Conservation (phyloP, 2,329 filamentous ascomycete genomes). For the Pestalotiopsis sp. region DNA sequence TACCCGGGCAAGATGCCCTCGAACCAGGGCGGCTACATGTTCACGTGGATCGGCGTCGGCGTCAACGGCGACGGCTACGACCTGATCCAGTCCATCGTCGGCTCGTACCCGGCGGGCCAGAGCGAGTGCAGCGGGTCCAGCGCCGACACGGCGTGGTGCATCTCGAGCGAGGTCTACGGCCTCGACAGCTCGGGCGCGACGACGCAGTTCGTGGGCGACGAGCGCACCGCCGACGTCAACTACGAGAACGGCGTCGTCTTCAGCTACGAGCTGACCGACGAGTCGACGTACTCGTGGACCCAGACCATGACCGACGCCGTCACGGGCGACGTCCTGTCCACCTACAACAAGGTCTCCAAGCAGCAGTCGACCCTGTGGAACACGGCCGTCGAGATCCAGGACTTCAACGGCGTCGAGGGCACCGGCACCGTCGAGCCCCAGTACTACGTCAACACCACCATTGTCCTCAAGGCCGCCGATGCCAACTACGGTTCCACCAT, state of each 20-base stretch:
- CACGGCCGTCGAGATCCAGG: constrained; percentile 6
- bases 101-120: constrained; percentile 4
- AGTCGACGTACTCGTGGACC: constrained; percentile 3
- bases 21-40: constrained; percentile 7
- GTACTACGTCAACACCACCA: constrained; percentile 10
- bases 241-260: constrained; percentile 10
- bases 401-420: constrained; percentile 3
- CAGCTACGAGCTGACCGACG: constrained; percentile 8
- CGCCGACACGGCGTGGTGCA: constrained; percentile 6
- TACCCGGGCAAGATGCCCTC: constrained; percentile 9
- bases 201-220: constrained; percentile 7
- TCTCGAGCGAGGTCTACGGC: constrained; percentile 11
- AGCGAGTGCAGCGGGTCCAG: constrained; percentile 6
- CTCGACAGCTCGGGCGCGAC: background rate
- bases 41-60: constrained; percentile 5
- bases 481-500: background rate
- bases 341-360: constrained; percentile 10
- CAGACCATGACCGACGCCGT: constrained; percentile 11
- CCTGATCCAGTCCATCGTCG: constrained; percentile 9
- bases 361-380: constrained; percentile 4
- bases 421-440: constrained; percentile 6
- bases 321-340: constrained; percentile 7
- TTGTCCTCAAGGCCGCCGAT: constrained; percentile 4
- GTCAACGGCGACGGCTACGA: constrained; percentile 9
- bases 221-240: constrained; percentile 8